Conservation (phyloP, 2,329 filamentous ascomycete species). For the Thielaviopsis punctulata region DNA sequence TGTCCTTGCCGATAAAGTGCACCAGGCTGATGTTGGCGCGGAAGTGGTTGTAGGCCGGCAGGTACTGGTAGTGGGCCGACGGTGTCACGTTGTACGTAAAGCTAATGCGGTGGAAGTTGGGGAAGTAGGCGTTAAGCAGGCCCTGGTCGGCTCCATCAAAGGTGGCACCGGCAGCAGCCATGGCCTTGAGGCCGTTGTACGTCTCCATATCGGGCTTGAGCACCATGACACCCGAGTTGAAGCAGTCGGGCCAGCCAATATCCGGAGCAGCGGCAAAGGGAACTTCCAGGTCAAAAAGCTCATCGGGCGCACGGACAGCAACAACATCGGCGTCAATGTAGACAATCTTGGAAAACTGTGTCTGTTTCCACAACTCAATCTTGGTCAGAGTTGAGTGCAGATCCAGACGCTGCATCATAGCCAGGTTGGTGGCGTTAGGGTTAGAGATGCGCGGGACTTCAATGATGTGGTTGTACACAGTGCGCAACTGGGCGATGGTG, state of each 20-base stretch:
- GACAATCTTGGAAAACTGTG: constrained; percentile 78
- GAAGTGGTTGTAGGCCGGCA: constrained; percentile 87
- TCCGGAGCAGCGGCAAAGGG: constrained; percentile 65
- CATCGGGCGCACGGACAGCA: constrained; percentile 77
- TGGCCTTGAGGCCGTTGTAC: constrained; percentile 66
- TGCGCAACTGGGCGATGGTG: constrained; percentile 67
- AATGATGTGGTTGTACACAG: constrained; percentile 75
- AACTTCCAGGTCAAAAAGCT: constrained; percentile 56
- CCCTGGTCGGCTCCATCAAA: constrained; percentile 97
- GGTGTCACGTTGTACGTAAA: constrained; percentile 97
- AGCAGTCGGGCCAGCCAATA: constrained; percentile 93
- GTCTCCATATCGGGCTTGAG: constrained; percentile 72
- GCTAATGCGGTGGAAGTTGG: constrained; percentile 71
- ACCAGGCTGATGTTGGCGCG: constrained; percentile 77
- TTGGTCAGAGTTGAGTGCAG: constrained; percentile 91
- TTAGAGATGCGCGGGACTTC: constrained; percentile 69
- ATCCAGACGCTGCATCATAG: constrained; percentile 81
- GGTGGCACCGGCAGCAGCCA: constrained; percentile 74
- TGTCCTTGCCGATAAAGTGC: constrained; percentile 84
- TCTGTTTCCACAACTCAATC: constrained; percentile 82
- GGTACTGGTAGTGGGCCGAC: constrained; percentile 90
- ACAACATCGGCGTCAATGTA: constrained; percentile 92
- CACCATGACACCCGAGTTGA: constrained; percentile 97
- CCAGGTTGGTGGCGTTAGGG: constrained; percentile 60
- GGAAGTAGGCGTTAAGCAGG: constrained; percentile 85